Percentiles rank a stretch among this genome's conserved stretches.
phyloP scores from a whole-genome alignment of 768 basidiomycete species.

The Termitomyces bulborhizus region DNA sequence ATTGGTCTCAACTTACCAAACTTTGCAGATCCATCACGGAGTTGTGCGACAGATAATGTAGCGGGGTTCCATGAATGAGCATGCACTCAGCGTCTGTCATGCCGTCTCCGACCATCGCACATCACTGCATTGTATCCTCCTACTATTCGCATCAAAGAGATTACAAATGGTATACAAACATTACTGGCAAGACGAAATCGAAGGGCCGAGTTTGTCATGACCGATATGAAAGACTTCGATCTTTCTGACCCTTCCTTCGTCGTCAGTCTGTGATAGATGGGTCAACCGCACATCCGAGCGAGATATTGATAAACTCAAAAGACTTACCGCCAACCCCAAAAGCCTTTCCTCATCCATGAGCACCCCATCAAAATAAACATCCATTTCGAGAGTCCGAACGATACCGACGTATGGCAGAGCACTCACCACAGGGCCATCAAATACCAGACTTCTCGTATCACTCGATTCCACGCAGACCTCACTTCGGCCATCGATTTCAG shows the following conservation, averaged over 20 bases:
- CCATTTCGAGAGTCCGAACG: not conserved
- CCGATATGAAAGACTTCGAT: slow-evolving; percentile 9
- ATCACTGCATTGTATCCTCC: too few species aligned
- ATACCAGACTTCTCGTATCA: slow-evolving; percentile 10
- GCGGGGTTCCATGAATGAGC: too few species aligned
- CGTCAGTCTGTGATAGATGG: slow-evolving; percentile 4
- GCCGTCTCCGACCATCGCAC: too few species aligned
- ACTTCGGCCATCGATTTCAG: not conserved
- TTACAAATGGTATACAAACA: not conserved
- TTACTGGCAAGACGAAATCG: not conserved
- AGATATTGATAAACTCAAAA: too few species aligned
- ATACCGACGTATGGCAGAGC: slow-evolving; percentile 22
- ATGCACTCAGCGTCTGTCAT: too few species aligned
- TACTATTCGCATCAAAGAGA: too few species aligned
- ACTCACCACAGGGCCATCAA: slow-evolving; percentile 20
- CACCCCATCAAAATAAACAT: slow-evolving; percentile 23
- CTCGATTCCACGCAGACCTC: not conserved
- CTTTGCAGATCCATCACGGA: too few species aligned
- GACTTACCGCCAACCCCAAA: slow-evolving; percentile 27
- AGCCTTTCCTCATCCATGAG: slow-evolving; percentile 37
- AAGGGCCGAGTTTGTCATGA: not conserved
- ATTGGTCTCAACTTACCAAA: too few species aligned
- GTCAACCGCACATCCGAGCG: not conserved
- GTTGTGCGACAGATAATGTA: too few species aligned
- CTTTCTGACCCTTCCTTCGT: slow-evolving; percentile 1